Base-by-base conservation (phyloP, 164 flowering plant species). In the Magnolia changhungtana region DNA sequence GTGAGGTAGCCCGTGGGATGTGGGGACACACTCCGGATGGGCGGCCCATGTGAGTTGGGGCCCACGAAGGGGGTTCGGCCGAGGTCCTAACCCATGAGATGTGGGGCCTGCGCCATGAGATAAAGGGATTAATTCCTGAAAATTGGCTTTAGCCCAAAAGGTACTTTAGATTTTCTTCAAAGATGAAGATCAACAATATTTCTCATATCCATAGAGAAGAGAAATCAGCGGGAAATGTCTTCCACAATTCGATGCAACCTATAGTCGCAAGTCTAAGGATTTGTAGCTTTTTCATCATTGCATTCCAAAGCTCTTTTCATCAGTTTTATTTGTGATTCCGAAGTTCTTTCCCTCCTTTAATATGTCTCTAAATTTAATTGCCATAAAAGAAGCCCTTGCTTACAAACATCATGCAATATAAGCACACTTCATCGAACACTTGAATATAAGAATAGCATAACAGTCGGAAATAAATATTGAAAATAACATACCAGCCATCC, bases 401-500 rank as follows among this genome's bases (percentile, higher is more conserved):
- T 24, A 27, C 8, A 18, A 20, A 13, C 49, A 13, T 11, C n/a
- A 31, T 8, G 50, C n/a, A 31, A 27, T 14, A 31, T 31, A 31
- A 67, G 71, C 8, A 67, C 31, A 29, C 71, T 67, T 11, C 11
- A 31, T 31, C 50, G n/a, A 67, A 31, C 71, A 67, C 19, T 13
- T 27, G 19, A 27, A 29, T 21, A 20, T 13, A 23, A 29, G 49
- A 4, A 58, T 58, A 50, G 63, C 37, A 61, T 45, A n/a, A 13
- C 23, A 59, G 31, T 1, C 19, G n/a, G n/a, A 51, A 23, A 19
- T 64, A 37, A 70, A 63, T 19, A 19, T 29, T 63, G 50, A 67
- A 23, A 66, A 77, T 58, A 59, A 31, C 76, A 72, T 90, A 96
- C 99, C 99, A 96, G 84, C 94, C 98, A 86, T 94, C 97, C 87